phyloP scores from a whole-genome alignment of 2,329 filamentous ascomycete genomes.

The Curvularia verruculosa region DNA sequence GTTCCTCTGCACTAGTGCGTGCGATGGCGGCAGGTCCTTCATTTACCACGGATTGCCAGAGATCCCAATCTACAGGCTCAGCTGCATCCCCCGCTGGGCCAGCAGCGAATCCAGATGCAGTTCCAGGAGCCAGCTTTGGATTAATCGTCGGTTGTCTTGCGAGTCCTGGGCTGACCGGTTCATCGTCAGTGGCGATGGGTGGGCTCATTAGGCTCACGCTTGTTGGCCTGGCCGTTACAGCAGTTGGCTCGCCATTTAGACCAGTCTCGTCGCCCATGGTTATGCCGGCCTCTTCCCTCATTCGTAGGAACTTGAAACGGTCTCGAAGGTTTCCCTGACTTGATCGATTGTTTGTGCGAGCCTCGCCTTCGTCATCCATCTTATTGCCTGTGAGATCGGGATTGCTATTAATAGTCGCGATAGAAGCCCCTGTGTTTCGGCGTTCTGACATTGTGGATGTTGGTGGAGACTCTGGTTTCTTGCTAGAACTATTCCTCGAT shows the following conservation, averaged over 20 bases:
- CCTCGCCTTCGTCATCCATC: slow-evolving; percentile 66
- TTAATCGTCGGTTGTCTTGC: slow-evolving; percentile 69
- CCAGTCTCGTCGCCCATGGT: slow-evolving; percentile 54
- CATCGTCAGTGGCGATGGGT: slow-evolving; percentile 55
- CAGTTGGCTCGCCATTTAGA: slow-evolving; percentile 48
- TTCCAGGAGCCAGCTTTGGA: slow-evolving; percentile 78
- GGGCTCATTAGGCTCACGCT: slow-evolving; percentile 57
- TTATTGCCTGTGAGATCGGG: slow-evolving; percentile 78
- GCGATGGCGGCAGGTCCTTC: slow-evolving; percentile 89
- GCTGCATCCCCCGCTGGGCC: slow-evolving; percentile 73
- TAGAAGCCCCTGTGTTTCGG: slow-evolving; percentile 79
- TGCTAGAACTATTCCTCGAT: slow-evolving; percentile 57
- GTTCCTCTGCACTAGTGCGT: slow-evolving; percentile 83
- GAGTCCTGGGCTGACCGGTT: slow-evolving; percentile 37
- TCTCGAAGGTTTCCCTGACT: slow-evolving; percentile 53
- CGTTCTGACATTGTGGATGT: slow-evolving; percentile 57
- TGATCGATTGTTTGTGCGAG: slow-evolving; percentile 37
- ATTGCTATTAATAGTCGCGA: slow-evolving; percentile 79
- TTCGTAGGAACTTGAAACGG: slow-evolving; percentile 54
- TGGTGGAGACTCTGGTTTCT: slow-evolving; percentile 64
- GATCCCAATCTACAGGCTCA: slow-evolving; percentile 91
- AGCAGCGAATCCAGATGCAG: slow-evolving; percentile 78
- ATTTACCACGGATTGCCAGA: slow-evolving; percentile 96
- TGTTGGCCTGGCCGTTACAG: slow-evolving; percentile 50
- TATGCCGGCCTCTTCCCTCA: slow-evolving; percentile 54